Conservation (phyloP, 441 rosid species). For the Manihot esculenta region DNA sequence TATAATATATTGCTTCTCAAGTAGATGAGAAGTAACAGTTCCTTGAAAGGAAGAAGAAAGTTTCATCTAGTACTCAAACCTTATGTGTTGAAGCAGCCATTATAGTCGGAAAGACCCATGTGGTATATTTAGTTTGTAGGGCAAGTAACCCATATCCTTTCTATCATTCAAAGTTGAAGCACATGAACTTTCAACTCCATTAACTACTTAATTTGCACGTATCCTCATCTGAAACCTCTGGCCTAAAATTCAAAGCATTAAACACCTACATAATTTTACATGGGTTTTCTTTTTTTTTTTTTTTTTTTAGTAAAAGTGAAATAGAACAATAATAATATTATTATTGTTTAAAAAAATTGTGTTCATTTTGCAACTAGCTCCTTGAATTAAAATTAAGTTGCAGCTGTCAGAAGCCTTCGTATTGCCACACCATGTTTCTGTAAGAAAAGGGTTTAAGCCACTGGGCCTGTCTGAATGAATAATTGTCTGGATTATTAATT, state of each 20-base stretch:
- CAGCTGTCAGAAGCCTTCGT: too few relatives aligned
- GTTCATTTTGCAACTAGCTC: not conserved
- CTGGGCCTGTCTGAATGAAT: not conserved
- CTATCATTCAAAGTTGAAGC: not conserved
- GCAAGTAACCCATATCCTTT: slow-evolving; percentile 8
- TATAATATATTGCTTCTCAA: slow-evolving; percentile 5
- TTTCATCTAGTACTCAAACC: slow-evolving; percentile 15
- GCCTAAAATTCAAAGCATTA: not conserved
- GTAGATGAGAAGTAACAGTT: slow-evolving; percentile 30
- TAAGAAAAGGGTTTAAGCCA: too few relatives aligned
- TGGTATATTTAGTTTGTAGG: slow-evolving; percentile 31
- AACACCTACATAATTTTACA: not conserved
- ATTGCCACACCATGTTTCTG: too few relatives aligned
- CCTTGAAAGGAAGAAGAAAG: slow-evolving; percentile 29
- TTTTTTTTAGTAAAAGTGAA: not conserved
- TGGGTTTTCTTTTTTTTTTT: not conserved
- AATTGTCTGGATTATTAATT: not conserved
- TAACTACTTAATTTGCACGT: too few relatives aligned
- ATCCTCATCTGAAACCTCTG: not conserved
- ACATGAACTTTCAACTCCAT: not conserved
- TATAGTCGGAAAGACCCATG: slow-evolving; percentile 31
- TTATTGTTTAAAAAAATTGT: too few relatives aligned
- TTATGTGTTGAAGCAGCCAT: slow-evolving; percentile 1
- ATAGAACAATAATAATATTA: not conserved
- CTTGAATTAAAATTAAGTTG: too few relatives aligned